Evolutionary conservation across 768 basidiomycete genomes (phyloP).

Genomic region (Amanita inopinata): DNA sequence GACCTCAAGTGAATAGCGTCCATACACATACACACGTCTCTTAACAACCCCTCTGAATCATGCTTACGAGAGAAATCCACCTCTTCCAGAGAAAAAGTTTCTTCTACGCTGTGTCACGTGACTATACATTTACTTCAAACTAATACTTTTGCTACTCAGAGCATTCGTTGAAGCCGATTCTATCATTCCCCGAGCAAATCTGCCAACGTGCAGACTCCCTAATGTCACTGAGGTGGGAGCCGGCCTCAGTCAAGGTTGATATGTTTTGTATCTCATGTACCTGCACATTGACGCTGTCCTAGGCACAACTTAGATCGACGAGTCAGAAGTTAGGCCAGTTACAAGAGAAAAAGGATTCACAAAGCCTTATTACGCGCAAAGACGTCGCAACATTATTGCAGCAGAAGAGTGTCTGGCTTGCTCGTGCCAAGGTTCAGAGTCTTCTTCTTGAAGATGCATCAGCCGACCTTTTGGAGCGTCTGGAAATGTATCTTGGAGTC

Average conservation of each 20-base stretch:
- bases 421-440: slow-evolving; percentile 65
- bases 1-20: too few relatives aligned
- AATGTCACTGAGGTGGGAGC: slow-evolving; percentile 23
- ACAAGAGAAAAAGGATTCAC: slow-evolving; percentile 60
- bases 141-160: too few relatives aligned
- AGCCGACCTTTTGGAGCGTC: slow-evolving; percentile 50
- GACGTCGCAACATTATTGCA: slow-evolving; percentile 62
- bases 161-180: too few relatives aligned
- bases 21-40: too few relatives aligned
- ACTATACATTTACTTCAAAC: too few relatives aligned
- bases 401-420: slow-evolving; percentile 50
- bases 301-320: slow-evolving; percentile 57
- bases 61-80: too few relatives aligned
- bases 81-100: too few relatives aligned
- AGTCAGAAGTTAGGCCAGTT: slow-evolving; percentile 60
- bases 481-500: slow-evolving; percentile 61
- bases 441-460: slow-evolving; percentile 52
- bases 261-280: slow-evolving; percentile 1
- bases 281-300: slow-evolving; percentile 10
- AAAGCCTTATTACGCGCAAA: slow-evolving; percentile 48
- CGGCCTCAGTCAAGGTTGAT: slow-evolving; percentile 27
- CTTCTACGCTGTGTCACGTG: too few relatives aligned
- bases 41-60: too few relatives aligned
- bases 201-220: background rate
- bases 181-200: background rate